Conservation (phyloP, 208 protist genomes). For the Trypanosoma conorhini region DNA sequence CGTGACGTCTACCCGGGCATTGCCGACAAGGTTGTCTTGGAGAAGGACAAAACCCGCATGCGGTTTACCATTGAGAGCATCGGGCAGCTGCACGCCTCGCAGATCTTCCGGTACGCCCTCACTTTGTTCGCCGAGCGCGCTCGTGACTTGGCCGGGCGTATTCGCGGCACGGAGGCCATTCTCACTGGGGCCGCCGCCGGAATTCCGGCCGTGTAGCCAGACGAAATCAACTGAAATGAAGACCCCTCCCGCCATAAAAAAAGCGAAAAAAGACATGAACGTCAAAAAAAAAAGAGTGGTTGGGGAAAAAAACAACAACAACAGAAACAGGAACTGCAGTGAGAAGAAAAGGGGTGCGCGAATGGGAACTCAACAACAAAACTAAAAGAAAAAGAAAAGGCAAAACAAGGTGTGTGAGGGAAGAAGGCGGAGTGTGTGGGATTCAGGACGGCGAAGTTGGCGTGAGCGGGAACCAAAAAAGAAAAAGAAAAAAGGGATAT, state of each 20-base stretch:
- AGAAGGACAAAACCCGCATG: slow-evolving; percentile 86
- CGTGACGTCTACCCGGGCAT: slow-evolving; percentile 52
- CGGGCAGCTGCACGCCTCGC: slow-evolving; percentile 70
- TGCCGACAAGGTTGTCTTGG: slow-evolving; percentile 56
- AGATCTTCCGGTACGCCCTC: slow-evolving; percentile 77
- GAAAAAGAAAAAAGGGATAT: neutral
- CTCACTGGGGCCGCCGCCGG: slow-evolving; percentile 22
- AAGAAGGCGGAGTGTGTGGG: neutral
- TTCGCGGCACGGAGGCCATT: slow-evolving; percentile 77
- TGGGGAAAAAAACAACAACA: no score
- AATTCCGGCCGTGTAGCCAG: neutral
- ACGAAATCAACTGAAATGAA: slow-evolving; percentile 2
- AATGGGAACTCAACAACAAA: neutral
- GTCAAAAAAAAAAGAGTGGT: slow-evolving; percentile 3
- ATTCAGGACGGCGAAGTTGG: neutral
- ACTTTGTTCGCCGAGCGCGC: slow-evolving; percentile 77
- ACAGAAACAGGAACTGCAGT: neutral
- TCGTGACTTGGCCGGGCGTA: slow-evolving; percentile 56
- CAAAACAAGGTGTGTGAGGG: no score
- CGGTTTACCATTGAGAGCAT: slow-evolving; percentile 90
- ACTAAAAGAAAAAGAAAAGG: no score
- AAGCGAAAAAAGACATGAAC: neutral
- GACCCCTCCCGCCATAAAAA: neutral
- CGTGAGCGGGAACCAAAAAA: neutral
- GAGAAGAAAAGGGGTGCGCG: neutral